phyloP scores from a whole-genome alignment of 192 early-diverging fungal genomes.

The Geosiphon pyriformis region DNA sequence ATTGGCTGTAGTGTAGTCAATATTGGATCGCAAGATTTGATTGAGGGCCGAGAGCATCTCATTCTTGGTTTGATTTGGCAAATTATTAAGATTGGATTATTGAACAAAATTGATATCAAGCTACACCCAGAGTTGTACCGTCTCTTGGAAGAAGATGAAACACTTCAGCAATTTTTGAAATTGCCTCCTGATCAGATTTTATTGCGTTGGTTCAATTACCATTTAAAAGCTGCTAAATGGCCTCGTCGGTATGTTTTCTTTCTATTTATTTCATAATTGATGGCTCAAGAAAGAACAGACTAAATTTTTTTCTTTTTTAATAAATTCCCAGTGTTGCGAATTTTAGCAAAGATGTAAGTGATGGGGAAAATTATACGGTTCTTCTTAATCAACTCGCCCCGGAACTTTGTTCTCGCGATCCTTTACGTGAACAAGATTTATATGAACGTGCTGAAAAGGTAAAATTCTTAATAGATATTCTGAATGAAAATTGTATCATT shows the following conservation, averaged over 20 bases:
- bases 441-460: conserved; percentile 77
- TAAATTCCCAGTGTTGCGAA: conserved; percentile 67
- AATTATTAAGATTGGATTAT: conserved; percentile 96
- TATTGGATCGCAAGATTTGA: conserved; percentile 95
- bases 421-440: conserved; percentile 75
- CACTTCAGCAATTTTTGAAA: conserved; percentile 88
- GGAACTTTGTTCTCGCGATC: conserved; percentile 67
- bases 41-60: conserved; percentile 94
- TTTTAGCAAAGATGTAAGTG: conserved; percentile 88
- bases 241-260: conserved; percentile 49
- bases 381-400: conserved; percentile 91
- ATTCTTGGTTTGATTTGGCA: conserved; percentile 98
- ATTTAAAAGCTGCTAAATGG: conserved; percentile 91
- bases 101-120: conserved; percentile 97
- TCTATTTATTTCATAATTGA: neutral
- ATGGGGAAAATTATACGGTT: conserved; percentile 93
- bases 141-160: conserved; percentile 88
- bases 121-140: conserved; percentile 97
- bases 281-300: neutral
- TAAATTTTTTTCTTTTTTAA: conserved; percentile 9
- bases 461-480: neutral
- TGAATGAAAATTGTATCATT: too few species aligned
- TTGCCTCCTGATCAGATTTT: conserved; percentile 95
- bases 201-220: conserved; percentile 99
- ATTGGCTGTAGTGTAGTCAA: conserved; percentile 98